phyloP scores from a whole-genome alignment of 2,329 filamentous ascomycete species.

The Hypoxylon sp. region DNA sequence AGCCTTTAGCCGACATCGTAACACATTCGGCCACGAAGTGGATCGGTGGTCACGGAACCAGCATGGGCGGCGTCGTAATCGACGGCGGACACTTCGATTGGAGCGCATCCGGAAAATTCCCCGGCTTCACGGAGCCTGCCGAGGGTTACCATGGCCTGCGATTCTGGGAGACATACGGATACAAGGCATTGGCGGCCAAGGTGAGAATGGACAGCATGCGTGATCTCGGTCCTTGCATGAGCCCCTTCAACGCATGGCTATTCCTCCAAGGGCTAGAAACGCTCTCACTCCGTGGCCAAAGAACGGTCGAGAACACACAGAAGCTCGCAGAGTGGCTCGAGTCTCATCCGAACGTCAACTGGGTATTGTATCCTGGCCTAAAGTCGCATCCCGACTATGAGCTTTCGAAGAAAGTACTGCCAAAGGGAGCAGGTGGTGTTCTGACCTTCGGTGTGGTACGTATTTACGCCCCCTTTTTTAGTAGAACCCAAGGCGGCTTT shows the following conservation, averaged over 20 bases:
- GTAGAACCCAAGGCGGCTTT: no score
- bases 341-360: constrained; percentile 71
- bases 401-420: constrained; percentile 72
- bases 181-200: constrained; percentile 71
- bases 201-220: constrained; percentile 75
- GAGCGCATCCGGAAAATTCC: constrained; percentile 73
- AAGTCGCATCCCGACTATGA: constrained; percentile 70
- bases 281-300: constrained; percentile 69
- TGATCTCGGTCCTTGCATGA: constrained; percentile 72
- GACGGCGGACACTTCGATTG: constrained; percentile 78
- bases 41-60: constrained; percentile 78
- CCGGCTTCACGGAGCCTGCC: constrained; percentile 73
- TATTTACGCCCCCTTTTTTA: constrained; percentile 4
- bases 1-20: constrained; percentile 67
- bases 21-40: constrained; percentile 77
- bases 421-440: constrained; percentile 74
- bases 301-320: constrained; percentile 72
- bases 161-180: constrained; percentile 75
- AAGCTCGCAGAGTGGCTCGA: constrained; percentile 74
- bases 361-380: constrained; percentile 77
- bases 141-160: constrained; percentile 75
- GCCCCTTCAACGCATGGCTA: constrained; percentile 77
- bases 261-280: constrained; percentile 76
- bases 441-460: constrained; percentile 77
- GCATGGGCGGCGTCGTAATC: constrained; percentile 72